Evolutionary conservation across 2,329 filamentous ascomycete species (phyloP).

Genomic region (Atkinsonella hypoxylon): DNA sequence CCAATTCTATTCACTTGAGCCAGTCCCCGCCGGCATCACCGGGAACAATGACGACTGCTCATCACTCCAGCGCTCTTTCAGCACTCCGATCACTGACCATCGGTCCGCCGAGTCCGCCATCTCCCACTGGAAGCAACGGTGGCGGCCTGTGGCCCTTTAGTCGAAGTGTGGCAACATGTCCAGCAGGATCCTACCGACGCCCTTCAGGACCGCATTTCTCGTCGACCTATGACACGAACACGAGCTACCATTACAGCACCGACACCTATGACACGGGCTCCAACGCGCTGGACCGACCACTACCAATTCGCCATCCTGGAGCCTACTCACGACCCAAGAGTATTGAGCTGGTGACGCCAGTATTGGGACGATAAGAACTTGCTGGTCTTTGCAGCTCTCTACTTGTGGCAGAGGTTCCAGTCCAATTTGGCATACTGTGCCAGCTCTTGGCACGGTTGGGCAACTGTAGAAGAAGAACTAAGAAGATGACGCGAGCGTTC

Average conservation of each 20-base stretch:
- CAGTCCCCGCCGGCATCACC: conserved; percentile 39
- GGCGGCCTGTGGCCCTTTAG: conserved; percentile 42
- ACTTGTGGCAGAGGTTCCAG: not conserved
- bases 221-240: conserved; percentile 41
- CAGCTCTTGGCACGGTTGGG: no score
- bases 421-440: not conserved
- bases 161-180: conserved; percentile 38
- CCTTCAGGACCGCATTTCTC: conserved; percentile 30
- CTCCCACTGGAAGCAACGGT: conserved; percentile 31
- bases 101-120: conserved; percentile 43
- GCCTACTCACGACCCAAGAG: conserved; percentile 47
- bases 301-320: conserved; percentile 42
- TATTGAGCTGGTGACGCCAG: conserved; percentile 51
- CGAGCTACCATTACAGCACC: conserved; percentile 23
- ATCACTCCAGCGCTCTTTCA: conserved; percentile 34
- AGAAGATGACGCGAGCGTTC: not conserved
- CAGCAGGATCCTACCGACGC: conserved; percentile 37
- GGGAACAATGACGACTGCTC: conserved; percentile 18
- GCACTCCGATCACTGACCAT: conserved; percentile 43
- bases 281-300: conserved; percentile 37
- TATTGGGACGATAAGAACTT: conserved; percentile 33
- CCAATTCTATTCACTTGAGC: conserved; percentile 40
- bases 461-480: not conserved
- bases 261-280: conserved; percentile 24
- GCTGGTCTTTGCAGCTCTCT: not conserved